Base-by-base conservation (phyloP, 2,329 filamentous ascomycete genomes). In the Penicillium thymicola region DNA sequence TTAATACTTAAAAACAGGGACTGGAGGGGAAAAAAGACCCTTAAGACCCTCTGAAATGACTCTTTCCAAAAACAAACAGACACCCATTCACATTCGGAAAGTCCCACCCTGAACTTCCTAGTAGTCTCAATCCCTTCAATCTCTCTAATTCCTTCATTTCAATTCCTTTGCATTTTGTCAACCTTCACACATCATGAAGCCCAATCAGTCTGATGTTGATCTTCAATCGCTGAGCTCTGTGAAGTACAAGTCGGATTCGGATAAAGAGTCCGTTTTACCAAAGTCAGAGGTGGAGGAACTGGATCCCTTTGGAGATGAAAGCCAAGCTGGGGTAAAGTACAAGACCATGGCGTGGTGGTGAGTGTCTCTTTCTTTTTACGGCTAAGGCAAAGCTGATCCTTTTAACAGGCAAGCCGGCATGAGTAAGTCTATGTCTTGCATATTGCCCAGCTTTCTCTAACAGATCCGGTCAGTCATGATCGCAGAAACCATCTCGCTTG, bases 401-500 rank as follows among this genome's bases (percentile, higher is more conserved):
- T 38, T 30, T 37, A 16, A 44, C 10, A 66, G 64, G 62, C 64
- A 66, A 57, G 56, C 62, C 8, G 60, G 62, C n/a, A 64, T 62
- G 56, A 53, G 64, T 65, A 52, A 30, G 59, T 59, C 34, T 1
- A 40, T 49, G 18, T 9, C 51, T 25, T 43, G 9, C 18, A 30
- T 43, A 44, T n/a, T 9, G 3, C 28, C 8, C 36, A 23, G 7
- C 4, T 16, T 25, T n/a, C 40, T 38, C 21, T 45, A 47, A 27
- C 57, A 54, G 25, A 58, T 37, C 27, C 14, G 18, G 8, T 32
- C 49, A 70, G 74, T 83, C 53, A 82, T 84, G 78, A 76, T 84
- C 28, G 81, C 81, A 14, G 81, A 84, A 63, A 82, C 79, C 10
- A 79, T 84, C 34, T 82, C 79, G 10, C 72, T 84, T 1, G 82